phyloP scores from a whole-genome alignment of 2,329 filamentous ascomycete species.

The Chaetomiaceae sp. region DNA sequence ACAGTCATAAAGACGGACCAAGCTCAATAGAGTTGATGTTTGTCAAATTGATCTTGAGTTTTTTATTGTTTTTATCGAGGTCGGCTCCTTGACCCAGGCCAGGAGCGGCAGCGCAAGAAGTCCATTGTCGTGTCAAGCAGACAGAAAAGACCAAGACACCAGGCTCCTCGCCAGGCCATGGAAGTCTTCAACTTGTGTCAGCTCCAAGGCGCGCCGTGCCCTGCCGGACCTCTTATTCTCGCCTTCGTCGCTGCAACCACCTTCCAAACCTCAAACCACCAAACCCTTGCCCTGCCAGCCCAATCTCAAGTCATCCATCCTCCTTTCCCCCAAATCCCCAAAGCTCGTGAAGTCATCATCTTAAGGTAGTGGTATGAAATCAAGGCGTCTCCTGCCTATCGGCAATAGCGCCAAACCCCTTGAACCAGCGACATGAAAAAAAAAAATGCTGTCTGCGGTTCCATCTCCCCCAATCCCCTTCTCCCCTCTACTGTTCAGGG shows the following conservation, averaged over 20 bases:
- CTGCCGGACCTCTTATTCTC: neutral
- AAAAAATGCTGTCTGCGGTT: constrained; percentile 9
- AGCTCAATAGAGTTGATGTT: too few species aligned
- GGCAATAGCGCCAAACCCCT: neutral
- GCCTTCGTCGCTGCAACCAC: neutral
- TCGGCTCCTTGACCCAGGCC: neutral
- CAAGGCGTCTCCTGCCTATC: constrained; percentile 9
- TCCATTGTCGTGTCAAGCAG: too few species aligned
- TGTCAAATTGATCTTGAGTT: neutral
- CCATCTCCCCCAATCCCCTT: neutral
- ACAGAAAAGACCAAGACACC: too few species aligned
- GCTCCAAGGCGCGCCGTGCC: neutral
- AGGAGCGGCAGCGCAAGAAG: neutral
- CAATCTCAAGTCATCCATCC: constrained; percentile 16
- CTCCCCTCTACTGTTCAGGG: constrained; percentile 5
- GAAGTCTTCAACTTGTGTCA: neutral
- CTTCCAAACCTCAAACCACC: neutral
- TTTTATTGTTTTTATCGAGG: constrained; percentile 9
- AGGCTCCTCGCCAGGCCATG: neutral
- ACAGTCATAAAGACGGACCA: too few species aligned
- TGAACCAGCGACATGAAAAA: constrained; percentile 10
- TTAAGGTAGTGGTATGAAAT: constrained; percentile 9
- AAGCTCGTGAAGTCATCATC: constrained; percentile 26
- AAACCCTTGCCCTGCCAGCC: constrained; percentile 12
- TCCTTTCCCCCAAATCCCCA: constrained; percentile 11